Percentiles rank a stretch among this genome's conserved stretches.
Evolutionary conservation across 129 eudicot genomes (phyloP).

Genomic region (Smallanthus sonchifolius): DNA sequence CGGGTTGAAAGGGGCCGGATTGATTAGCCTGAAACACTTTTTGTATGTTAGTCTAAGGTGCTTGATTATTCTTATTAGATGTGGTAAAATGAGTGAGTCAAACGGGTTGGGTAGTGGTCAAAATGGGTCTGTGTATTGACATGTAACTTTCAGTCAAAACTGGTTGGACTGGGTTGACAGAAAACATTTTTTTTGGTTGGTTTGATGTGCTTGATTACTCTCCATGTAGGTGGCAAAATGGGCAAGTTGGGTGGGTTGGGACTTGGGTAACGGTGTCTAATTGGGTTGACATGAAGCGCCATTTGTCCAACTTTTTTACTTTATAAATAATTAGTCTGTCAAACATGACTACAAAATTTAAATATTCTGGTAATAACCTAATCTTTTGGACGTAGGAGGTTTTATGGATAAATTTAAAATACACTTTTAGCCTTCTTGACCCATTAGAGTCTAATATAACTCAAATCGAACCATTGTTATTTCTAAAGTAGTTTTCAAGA

Average conservation of each 20-base stretch:
- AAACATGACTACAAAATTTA: not conserved
- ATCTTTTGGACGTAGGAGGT: not conserved
- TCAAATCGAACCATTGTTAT: not conserved
- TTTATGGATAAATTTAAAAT: no score
- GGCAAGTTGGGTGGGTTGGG: not conserved
- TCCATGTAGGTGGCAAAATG: not conserved
- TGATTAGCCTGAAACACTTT: not conserved
- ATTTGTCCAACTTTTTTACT: not conserved
- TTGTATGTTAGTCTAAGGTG: not conserved
- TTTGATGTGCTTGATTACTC: constrained; percentile 3
- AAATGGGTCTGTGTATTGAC: not conserved
- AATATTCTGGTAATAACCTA: not conserved
- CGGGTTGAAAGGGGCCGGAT: not conserved
- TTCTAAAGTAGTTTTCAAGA: not conserved
- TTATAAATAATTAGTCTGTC: not conserved
- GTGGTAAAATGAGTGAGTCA: not conserved
- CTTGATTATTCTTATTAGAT: not conserved
- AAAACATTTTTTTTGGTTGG: not conserved
- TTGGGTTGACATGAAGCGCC: not conserved
- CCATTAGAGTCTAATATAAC: not conserved
- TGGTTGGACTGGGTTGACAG: no score
- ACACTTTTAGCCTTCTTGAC: not conserved
- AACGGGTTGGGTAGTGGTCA: not conserved
- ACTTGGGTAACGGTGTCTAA: not conserved
- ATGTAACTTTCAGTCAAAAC: not conserved